phyloP scores from a whole-genome alignment of 306 rosid species.

The Biancaea sappan region DNA sequence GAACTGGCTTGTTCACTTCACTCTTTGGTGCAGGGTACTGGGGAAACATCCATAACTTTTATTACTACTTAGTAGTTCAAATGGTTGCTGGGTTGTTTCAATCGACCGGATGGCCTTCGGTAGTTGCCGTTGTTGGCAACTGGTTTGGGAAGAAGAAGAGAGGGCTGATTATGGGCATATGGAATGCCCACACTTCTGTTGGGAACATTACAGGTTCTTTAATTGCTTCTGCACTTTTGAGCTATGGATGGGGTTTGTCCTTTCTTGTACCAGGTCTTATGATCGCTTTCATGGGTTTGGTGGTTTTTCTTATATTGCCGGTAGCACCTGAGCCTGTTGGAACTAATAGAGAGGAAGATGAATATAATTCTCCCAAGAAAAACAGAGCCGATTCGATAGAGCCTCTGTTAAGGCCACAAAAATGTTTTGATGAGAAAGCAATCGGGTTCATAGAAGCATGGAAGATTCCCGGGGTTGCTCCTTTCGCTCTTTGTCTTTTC shows the following conservation, averaged over 20 bases:
- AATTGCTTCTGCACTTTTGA: slow-evolving; percentile 78
- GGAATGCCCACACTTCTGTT: slow-evolving; percentile 97
- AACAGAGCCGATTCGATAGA: slow-evolving; percentile 47
- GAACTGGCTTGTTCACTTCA: slow-evolving; percentile 84
- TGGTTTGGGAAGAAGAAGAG: slow-evolving; percentile 97
- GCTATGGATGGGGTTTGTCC: slow-evolving; percentile 97
- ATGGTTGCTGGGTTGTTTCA: slow-evolving; percentile 87
- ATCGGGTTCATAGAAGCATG: slow-evolving; percentile 90
- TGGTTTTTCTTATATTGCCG: slow-evolving; percentile 70
- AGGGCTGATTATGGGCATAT: slow-evolving; percentile 93
- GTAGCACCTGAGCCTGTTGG: slow-evolving; percentile 73
- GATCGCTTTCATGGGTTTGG: slow-evolving; percentile 60
- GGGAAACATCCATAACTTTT: slow-evolving; percentile 70
- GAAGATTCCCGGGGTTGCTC: slow-evolving; percentile 96
- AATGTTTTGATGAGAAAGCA: slow-evolving; percentile 45
- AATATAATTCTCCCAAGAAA: slow-evolving; percentile 52
- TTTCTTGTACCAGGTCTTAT: slow-evolving; percentile 77
- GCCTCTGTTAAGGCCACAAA: slow-evolving; percentile 54
- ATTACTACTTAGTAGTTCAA: slow-evolving; percentile 67
- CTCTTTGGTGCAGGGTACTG: slow-evolving; percentile 84
- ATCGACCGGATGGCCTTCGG: slow-evolving; percentile 97
- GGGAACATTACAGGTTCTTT: slow-evolving; percentile 91
- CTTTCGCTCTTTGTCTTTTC: slow-evolving; percentile 90
- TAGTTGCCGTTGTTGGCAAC: slow-evolving; percentile 87
- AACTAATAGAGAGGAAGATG: slow-evolving; percentile 59